Percentiles rank a stretch among this genome's conserved stretches.
phyloP scores from a whole-genome alignment of 169 alveolate species.

The Cryptosporidium ryanae region DNA sequence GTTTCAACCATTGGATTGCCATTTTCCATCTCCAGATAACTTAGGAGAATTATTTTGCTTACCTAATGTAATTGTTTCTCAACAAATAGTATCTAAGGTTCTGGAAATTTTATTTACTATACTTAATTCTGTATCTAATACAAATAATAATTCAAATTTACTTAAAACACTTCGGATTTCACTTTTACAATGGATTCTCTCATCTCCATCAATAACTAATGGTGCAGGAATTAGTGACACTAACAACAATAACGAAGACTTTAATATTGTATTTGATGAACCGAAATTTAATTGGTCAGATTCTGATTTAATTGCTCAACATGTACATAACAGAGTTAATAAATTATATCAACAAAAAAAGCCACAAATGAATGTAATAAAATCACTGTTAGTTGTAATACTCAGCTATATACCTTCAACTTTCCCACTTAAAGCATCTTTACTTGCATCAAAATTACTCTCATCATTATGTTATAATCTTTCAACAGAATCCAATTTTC shows the following conservation, averaged over 20 bases:
- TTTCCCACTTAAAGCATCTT: constrained; percentile 19
- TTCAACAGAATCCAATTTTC: constrained; percentile 9
- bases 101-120: constrained; percentile 18
- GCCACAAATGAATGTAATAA: constrained; percentile 47
- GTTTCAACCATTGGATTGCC: constrained; percentile 8
- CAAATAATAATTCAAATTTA: constrained; percentile 2
- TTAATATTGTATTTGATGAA: constrained; percentile 6
- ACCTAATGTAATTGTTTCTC: constrained; percentile 46
- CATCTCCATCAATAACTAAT: constrained; percentile 9
- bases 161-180: constrained; percentile 41
- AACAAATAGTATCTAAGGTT: constrained; percentile 50
- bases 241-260: not conserved
- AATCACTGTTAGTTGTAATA: constrained; percentile 25
- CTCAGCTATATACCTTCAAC: constrained; percentile 29
- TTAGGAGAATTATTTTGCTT: constrained; percentile 35
- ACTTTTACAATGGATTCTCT: constrained; percentile 52
- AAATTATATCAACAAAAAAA: constrained; percentile 13
- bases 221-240: not conserved
- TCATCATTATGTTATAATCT: constrained; percentile 58
- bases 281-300: constrained; percentile 44
- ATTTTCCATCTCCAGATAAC: constrained; percentile 10
- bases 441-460: constrained; percentile 39
- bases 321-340: constrained; percentile 7
- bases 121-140: constrained; percentile 17
- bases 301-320: constrained; percentile 32